phyloP scores from a whole-genome alignment of 2,329 filamentous ascomycete genomes.

The Penicillium sclerotigenum region DNA sequence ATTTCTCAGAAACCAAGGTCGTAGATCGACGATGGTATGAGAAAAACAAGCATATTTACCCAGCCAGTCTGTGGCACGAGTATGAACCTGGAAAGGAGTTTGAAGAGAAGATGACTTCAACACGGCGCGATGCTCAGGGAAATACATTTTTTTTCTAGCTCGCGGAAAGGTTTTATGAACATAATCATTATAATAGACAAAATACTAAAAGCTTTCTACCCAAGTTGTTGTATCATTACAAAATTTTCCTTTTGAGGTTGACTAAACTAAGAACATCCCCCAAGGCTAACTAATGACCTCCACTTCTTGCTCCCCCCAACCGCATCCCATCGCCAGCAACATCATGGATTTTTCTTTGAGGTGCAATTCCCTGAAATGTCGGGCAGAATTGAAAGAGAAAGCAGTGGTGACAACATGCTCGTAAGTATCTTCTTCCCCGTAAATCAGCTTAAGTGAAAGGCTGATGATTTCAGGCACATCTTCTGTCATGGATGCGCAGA shows the following conservation, averaged over 20 bases:
- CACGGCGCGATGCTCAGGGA: conserved; percentile 78
- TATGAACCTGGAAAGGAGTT: conserved; percentile 88
- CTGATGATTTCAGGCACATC: conserved; percentile 62
- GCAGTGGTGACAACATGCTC: conserved; percentile 89
- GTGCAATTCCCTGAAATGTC: conserved; percentile 79
- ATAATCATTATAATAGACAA: conserved; percentile 14
- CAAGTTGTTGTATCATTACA: not conserved
- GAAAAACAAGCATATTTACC: conserved; percentile 96
- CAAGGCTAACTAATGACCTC: conserved; percentile 9
- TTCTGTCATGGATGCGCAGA: conserved; percentile 77
- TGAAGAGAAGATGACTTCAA: conserved; percentile 59
- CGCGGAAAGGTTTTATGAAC: not conserved
- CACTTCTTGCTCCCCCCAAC: conserved; percentile 5
- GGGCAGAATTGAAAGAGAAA: conserved; percentile 62
- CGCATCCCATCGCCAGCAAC: conserved; percentile 10
- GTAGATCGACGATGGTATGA: conserved; percentile 97
- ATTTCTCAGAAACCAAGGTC: conserved; percentile 82
- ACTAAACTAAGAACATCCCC: not conserved
- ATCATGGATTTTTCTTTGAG: conserved; percentile 70
- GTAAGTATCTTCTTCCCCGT: conserved; percentile 46
- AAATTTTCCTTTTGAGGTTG: not conserved
- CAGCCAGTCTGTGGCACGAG: conserved; percentile 91
- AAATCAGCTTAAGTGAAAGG: not conserved
- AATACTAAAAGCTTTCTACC: conserved; percentile 6
- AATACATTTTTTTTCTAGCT: conserved; percentile 82